Conservation (phyloP, 176 grass and related monocot genomes). For the Triticum timopheevii region DNA sequence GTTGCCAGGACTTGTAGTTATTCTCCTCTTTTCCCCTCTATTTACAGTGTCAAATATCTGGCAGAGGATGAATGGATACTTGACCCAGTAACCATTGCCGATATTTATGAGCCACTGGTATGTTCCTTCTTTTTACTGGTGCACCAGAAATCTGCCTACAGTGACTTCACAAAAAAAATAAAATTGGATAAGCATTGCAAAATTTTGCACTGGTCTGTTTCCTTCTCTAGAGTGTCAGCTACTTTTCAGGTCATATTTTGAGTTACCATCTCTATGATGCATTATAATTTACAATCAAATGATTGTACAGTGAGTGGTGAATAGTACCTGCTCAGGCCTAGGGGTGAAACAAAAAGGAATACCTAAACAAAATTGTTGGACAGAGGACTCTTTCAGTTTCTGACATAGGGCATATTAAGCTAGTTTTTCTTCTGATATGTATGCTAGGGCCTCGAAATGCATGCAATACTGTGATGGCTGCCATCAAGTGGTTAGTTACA, state of each 20-base stretch:
- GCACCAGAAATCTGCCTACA: neutral
- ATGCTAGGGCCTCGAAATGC: neutral
- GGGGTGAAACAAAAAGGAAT: neutral
- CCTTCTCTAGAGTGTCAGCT: neutral
- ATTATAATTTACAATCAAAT: neutral
- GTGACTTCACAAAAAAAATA: neutral
- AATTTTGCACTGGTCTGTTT: neutral
- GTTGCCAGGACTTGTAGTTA: constrained; percentile 3
- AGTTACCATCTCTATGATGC: neutral
- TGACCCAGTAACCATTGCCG: constrained; percentile 75
- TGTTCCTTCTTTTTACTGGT: neutral
- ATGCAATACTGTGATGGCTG: neutral
- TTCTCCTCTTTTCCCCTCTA: neutral
- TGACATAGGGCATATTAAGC: neutral
- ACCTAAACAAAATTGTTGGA: neutral
- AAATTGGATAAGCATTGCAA: neutral
- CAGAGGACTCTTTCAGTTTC: neutral
- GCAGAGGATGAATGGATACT: constrained; percentile 91
- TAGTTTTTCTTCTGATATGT: neutral
- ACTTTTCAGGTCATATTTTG: neutral
- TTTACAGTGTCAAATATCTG: constrained; percentile 83
- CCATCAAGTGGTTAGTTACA: neutral
- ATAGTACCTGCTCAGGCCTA: neutral
- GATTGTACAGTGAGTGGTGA: neutral
- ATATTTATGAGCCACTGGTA: constrained; percentile 85